phyloP scores from a whole-genome alignment of 345 rosid genomes.

The Syzygium aqueum region DNA sequence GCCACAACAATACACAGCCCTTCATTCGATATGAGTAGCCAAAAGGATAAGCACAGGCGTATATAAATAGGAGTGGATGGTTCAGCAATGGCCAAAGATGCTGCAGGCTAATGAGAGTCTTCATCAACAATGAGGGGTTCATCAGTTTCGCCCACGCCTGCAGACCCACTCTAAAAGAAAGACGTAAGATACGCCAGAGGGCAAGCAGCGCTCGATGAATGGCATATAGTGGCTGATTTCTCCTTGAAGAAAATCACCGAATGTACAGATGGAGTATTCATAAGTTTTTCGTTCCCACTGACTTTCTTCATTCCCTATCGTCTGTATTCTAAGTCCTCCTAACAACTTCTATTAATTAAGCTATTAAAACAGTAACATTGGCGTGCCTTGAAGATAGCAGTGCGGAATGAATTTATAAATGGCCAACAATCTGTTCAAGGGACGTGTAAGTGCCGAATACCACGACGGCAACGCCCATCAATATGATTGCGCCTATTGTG shows the following conservation, averaged over 20 bases:
- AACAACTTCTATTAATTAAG: neutral
- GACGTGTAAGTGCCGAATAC: conserved; percentile 16
- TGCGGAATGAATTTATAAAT: neutral
- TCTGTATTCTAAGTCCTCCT: neutral
- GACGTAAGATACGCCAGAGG: neutral
- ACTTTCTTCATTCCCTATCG: neutral
- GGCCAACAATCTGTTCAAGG: conserved; percentile 3
- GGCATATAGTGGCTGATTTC: neutral
- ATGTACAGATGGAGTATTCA: neutral
- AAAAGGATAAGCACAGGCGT: neutral
- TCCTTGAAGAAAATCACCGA: neutral
- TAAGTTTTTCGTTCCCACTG: neutral
- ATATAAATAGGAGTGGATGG: neutral
- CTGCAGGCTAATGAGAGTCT: neutral
- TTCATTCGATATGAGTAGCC: neutral
- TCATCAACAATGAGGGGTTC: neutral
- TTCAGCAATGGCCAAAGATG: neutral
- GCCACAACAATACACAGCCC: neutral
- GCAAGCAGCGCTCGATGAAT: neutral
- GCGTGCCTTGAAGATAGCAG: neutral
- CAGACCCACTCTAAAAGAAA: neutral
- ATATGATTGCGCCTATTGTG: neutral
- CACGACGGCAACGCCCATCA: conserved; percentile 1
- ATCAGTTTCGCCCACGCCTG: neutral
- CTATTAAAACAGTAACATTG: neutral